Conservation (phyloP, 805 yeast genomes). For the Sungouiozyma intestinalis region DNA sequence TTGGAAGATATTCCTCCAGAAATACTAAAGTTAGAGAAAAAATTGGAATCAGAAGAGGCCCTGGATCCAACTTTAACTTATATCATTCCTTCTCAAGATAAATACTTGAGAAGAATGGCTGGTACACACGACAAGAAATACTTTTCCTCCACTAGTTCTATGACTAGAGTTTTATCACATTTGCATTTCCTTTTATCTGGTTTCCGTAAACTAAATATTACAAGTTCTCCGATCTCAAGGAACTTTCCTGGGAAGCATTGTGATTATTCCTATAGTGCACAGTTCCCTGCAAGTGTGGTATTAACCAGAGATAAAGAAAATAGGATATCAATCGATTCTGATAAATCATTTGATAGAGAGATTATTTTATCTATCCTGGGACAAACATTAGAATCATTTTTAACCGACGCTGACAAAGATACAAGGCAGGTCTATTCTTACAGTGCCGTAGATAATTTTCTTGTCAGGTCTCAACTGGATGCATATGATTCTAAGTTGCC, state of each 20-base stretch:
- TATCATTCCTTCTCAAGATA: conserved; percentile 60
- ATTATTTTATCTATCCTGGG: conserved; percentile 67
- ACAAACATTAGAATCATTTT: conserved; percentile 62
- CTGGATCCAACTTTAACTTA: conserved; percentile 28
- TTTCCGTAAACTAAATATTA: conserved; percentile 41
- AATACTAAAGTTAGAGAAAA: conserved; percentile 5
- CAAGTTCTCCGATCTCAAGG: conserved; percentile 32
- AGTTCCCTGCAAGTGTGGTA: conserved; percentile 46
- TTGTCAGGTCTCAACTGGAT: conserved; percentile 87
- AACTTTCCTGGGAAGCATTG: conserved; percentile 31
- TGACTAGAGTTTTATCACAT: conserved; percentile 68
- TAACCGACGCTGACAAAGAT: conserved; percentile 22
- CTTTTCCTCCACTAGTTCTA: conserved; percentile 77
- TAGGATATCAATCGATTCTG: conserved; percentile 59
- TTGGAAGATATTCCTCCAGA: conserved; percentile 44
- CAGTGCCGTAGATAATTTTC: conserved; percentile 52
- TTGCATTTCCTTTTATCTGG: conserved; percentile 64
- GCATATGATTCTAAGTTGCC: conserved; percentile 69
- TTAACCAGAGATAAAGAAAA: conserved; percentile 38
- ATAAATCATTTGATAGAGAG: conserved; percentile 56
- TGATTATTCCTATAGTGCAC: conserved; percentile 36
- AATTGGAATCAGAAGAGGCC: background rate
- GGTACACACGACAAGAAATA: conserved; percentile 27
- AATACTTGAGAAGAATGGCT: conserved; percentile 40
- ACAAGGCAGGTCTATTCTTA: conserved; percentile 50